A percentile compares a stretch with the other conserved stretches of the same genome.
Conservation (phyloP, 495 filamentous ascomycete genomes). For the Penicillium desertorum region DNA sequence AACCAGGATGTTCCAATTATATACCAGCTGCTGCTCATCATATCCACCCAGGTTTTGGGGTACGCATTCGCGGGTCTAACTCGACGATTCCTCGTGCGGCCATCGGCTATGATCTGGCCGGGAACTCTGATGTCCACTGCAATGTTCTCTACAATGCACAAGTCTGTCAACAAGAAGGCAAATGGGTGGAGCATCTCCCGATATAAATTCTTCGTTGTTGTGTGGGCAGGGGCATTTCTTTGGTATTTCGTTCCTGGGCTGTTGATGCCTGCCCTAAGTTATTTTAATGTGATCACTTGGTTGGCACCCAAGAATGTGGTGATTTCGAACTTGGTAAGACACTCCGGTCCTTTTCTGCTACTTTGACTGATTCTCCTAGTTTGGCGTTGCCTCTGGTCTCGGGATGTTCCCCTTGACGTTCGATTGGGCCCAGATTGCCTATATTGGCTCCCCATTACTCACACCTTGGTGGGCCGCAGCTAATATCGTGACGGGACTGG, state of each 20-base stretch:
- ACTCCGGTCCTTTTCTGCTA: not conserved
- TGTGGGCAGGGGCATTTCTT: conserved; percentile 61
- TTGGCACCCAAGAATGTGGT: conserved; percentile 78
- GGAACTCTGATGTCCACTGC: conserved; percentile 81
- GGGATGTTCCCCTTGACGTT: conserved; percentile 85
- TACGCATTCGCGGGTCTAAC: conserved; percentile 82
- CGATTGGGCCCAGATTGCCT: conserved; percentile 89
- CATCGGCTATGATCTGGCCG: conserved; percentile 67
- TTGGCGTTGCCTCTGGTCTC: conserved; percentile 80
- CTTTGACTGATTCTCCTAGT: conserved; percentile 35
- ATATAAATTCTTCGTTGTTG: conserved; percentile 75
- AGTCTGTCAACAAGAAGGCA: conserved; percentile 73
- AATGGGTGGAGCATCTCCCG: conserved; percentile 80
- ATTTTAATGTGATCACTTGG: conserved; percentile 88
- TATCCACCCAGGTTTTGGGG: conserved; percentile 82
- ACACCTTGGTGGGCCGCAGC: conserved; percentile 88
- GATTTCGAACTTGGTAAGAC: conserved; percentile 26
- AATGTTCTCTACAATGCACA: conserved; percentile 85
- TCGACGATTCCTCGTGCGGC: conserved; percentile 67
- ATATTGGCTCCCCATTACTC: conserved; percentile 79
- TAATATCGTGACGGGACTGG: conserved; percentile 78
- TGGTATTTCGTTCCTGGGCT: conserved; percentile 85
- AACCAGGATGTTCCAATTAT: conserved; percentile 68
- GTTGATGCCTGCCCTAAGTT: conserved; percentile 80
- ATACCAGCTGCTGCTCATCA: conserved; percentile 78